phyloP scores from a whole-genome alignment of 2,329 filamentous ascomycete species.

The Xylaria sp. region DNA sequence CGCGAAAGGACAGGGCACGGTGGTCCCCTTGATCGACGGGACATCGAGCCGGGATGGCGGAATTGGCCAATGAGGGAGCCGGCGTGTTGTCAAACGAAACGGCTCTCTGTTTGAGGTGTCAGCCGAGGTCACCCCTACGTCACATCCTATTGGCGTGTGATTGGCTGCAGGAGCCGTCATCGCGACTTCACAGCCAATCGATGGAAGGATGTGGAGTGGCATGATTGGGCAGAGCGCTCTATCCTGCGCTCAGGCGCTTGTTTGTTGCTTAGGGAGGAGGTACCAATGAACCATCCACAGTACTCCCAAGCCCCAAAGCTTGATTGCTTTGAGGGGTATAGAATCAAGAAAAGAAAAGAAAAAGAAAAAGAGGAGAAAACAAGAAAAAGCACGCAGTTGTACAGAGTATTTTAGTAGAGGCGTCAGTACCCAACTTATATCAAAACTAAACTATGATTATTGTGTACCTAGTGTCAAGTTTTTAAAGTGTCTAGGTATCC shows the following conservation, averaged over 20 bases:
- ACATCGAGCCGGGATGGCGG: constrained; percentile 27
- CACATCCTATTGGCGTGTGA: constrained; percentile 34
- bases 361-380: neutral
- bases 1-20: constrained; percentile 14
- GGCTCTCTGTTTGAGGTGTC: constrained; percentile 44
- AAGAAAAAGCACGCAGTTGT: neutral
- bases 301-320: too few relatives aligned
- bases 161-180: neutral
- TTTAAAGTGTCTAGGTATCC: neutral
- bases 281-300: too few relatives aligned
- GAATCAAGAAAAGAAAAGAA: neutral
- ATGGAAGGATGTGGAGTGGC: constrained; percentile 4
- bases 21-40: constrained; percentile 22
- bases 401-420: too few relatives aligned
- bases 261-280: neutral
- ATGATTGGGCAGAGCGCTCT: constrained; percentile 12
- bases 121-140: constrained; percentile 31
- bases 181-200: constrained; percentile 25
- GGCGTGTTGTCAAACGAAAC: constrained; percentile 45
- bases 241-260: constrained; percentile 20
- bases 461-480: too few relatives aligned
- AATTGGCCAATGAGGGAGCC: constrained; percentile 29
- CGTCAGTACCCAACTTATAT: too few relatives aligned
- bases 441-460: too few relatives aligned
- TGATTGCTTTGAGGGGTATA: neutral